Evolutionary conservation across 805 yeast species (phyloP), one percentile per base, ranked within the genome.

Genomic region (Blastobotrys americana): DNA sequence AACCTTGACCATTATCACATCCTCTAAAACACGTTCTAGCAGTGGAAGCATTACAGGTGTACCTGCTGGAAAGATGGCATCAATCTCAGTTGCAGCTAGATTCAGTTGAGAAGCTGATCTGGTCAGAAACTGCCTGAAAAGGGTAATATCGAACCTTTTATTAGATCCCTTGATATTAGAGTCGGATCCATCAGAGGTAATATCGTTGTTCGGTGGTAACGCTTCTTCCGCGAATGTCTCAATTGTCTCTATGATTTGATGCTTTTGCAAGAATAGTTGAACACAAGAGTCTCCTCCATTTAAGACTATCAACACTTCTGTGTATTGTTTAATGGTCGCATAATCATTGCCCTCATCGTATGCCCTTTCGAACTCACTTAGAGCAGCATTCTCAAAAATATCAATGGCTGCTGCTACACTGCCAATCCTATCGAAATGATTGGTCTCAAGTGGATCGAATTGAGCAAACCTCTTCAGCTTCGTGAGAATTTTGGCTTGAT

Each of bases 341-440:
- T 57, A 63, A 28, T 61, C 74, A 34, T 79, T 76, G 37, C 68
- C 63, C 1, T 68, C 56, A 37, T 73, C 76, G 47, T 73, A 71
- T 49, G 73, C 80, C 23, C 70, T 61, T 42, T 83, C 89, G 47
- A 84, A 70, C 57, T 86, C 94, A 38, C 77, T 63, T 13, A 85
- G 59, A 5, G 83, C 70, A 0, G 93, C 84, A 57, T 74, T 82
- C 34, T 82, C 81, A 57, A 86, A 84, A 16, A 84, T 67, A 55
- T 82, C 90, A 33, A 78, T 60, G 9, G 80, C 67, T 2, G 82
- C 70, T 31, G 70, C 72, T 39, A 82, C 61, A 47, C 76, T 47
- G 23, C 54, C 59, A 6, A 56, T 34, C 34, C 59, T 58, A 8
- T 72, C 54, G 58, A 70, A 53, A 57, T 66, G 48, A 55, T 65